Base-by-base conservation (phyloP, 2,329 filamentous ascomycete genomes). In the Fusarium sp. region DNA sequence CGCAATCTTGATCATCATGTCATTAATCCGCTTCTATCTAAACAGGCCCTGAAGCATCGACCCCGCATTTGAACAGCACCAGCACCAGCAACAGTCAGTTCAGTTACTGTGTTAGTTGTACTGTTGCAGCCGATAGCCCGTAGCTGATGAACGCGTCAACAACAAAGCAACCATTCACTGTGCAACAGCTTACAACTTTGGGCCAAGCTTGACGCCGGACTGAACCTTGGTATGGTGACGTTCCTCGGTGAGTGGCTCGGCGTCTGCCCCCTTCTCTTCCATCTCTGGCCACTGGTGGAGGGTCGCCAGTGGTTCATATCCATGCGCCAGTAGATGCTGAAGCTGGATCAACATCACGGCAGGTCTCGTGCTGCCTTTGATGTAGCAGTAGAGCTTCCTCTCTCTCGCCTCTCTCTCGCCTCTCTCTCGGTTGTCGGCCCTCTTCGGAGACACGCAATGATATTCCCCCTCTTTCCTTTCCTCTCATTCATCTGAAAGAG, bases 281-380 rank as follows among this genome's bases (percentile, higher is more conserved):
- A 29, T 54, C 65, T 76, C 48, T 62, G 61, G 65, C 38, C 59
- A 42, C 38, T 76, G 73, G 62, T 79, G 78, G 78, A 79, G 78
- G 78, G 78, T 79, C 69, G 72, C 73, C 77, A 79, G 71, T 79
- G 78, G 78, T 72, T 70, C 73, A 70, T 69, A 78, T 63, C 62
- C 46, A 56, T 58, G 60, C 59, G 48, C 66, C 70, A 61, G 58
- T 66, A 52, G 49, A 63, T 62, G 59, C 48, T 71, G 72, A 65
- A 65, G 66, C 55, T 74, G 66, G 63, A 64, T 76, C 71, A 74
- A 73, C 72, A 77, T 75, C 76, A 73, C 69, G 61, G 60, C 63
- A 70, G 71, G 71, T 73, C 71, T 73, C 71, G 73, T 72, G 71
- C 70, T 62, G 45, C 57, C 27, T 58, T 61, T 46, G 58, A 64